Percentiles rank a stretch among this genome's conserved stretches.
These are phyloP conservation scores for Sporothrix curviconia DNA, from an alignment of 2,329 filamentous ascomycete species.

Conservation along the genomic window DNA sequence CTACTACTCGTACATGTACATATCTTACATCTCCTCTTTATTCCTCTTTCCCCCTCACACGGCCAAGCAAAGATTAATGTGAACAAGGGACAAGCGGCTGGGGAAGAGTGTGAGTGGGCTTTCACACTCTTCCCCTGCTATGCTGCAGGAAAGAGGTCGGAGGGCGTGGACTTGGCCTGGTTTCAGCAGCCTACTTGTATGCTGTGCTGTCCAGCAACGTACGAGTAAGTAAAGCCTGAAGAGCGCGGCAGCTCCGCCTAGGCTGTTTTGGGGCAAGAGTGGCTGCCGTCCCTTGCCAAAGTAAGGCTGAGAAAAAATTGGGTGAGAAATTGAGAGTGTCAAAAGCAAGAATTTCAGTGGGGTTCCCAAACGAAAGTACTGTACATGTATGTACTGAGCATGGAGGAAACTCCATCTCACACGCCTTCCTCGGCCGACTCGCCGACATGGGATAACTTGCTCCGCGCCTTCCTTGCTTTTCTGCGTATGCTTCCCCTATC, in stretches of 20 bases:
- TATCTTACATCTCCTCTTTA: no score
- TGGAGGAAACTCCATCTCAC: background rate
- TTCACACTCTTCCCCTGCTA: no score
- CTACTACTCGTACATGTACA: no score
- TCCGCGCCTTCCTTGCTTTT: constrained; percentile 2
- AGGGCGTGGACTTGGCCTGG: background rate
- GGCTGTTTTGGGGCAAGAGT: constrained; percentile 8
- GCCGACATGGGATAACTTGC: constrained; percentile 5
- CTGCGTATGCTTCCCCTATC: background rate
- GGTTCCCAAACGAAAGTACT: background rate
- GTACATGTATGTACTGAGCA: background rate
- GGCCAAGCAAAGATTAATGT: no score
- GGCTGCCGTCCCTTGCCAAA: background rate
- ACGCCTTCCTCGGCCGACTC: constrained; percentile 2
- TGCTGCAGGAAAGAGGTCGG: background rate
- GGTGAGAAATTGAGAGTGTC: background rate
- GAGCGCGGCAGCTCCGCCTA: constrained; percentile 1
- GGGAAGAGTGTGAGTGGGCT: background rate
- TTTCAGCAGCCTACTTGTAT: background rate
- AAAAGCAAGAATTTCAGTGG: background rate
- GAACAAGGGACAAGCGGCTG: background rate
- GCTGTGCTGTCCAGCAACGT: background rate
- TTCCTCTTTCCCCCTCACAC: no score
- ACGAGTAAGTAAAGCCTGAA: background rate
- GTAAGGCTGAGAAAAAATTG: constrained; percentile 3